These are phyloP conservation scores for Triadica sebifera DNA, from an alignment of 345 rosid genomes.

Conservation along the genomic window DNA sequence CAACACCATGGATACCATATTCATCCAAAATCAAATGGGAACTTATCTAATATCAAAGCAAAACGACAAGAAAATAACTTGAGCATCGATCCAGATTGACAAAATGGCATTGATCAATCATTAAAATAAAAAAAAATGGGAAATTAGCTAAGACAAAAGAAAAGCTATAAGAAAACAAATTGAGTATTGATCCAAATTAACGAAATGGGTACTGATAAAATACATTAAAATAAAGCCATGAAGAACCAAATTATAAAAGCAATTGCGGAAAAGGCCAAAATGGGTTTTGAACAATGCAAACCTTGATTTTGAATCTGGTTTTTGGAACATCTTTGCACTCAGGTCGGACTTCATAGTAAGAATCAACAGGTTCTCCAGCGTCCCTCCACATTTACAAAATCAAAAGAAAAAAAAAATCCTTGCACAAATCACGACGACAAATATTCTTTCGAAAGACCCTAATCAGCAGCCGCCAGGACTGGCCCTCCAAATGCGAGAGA, in stretches of 20 bases:
- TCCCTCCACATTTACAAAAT: slow-evolving; percentile 66
- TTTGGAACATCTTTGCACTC: slow-evolving; percentile 93
- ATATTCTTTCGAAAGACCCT: background rate
- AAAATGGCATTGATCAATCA: background rate
- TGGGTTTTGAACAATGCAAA: slow-evolving; percentile 22
- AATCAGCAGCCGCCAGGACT: slow-evolving; percentile 16
- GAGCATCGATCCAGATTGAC: background rate
- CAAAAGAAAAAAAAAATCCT: slow-evolving; percentile 6
- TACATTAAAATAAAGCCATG: background rate
- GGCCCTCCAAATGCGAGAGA: slow-evolving; percentile 9
- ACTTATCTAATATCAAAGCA: background rate
- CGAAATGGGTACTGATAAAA: background rate
- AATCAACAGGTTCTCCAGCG: slow-evolving; percentile 69
- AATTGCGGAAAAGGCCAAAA: background rate
- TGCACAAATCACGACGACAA: slow-evolving; percentile 12
- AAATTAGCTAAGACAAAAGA: too few species aligned
- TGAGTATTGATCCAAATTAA: background rate
- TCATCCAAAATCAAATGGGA: background rate
- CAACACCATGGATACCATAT: background rate
- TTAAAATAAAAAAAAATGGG: background rate
- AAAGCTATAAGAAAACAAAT: background rate
- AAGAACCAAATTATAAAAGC: background rate
- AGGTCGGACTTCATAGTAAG: slow-evolving; percentile 86
- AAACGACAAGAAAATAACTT: background rate
- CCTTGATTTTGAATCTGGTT: slow-evolving; percentile 91